Evolutionary conservation across 257 asterid genomes (phyloP).

Genomic region (Solanum megistacrolobum): DNA sequence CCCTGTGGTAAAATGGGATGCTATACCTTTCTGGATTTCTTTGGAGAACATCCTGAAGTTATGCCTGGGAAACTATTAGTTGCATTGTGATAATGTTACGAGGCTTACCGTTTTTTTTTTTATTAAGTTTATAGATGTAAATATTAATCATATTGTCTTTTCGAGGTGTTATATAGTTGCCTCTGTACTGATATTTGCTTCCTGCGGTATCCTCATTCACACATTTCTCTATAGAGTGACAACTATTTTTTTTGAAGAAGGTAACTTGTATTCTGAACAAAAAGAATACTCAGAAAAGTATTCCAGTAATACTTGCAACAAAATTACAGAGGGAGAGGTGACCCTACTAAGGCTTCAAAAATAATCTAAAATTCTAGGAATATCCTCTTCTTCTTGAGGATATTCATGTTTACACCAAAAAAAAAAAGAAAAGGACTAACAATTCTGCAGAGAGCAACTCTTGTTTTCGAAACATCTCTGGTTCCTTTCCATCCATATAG

Average conservation of each 20-base stretch:
- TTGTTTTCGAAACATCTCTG: too few relatives aligned
- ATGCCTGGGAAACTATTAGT: not conserved
- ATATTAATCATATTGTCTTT: not conserved
- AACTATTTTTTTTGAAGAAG: not conserved
- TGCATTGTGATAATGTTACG: not conserved
- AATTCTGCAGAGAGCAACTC: too few relatives aligned
- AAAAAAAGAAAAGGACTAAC: too few relatives aligned
- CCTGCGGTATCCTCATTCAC: not conserved
- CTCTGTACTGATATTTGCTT: not conserved
- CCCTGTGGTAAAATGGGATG: not conserved
- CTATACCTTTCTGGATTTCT: not conserved
- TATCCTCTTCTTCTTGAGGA: not conserved
- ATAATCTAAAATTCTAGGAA: not conserved
- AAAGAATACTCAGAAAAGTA: not conserved
- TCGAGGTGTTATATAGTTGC: not conserved
- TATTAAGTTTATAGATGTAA: not conserved
- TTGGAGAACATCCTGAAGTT: not conserved
- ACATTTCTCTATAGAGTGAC: not conserved
- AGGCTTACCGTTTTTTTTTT: not conserved
- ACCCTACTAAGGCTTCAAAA: not conserved
- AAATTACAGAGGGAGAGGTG: not conserved
- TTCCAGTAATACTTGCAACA: not conserved
- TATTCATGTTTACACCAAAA: not conserved
- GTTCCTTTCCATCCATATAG: too few relatives aligned
- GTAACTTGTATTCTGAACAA: not conserved